Base-by-base conservation (phyloP, 2,329 filamentous ascomycete species). In the Trichoderma citrinoviride region DNA sequence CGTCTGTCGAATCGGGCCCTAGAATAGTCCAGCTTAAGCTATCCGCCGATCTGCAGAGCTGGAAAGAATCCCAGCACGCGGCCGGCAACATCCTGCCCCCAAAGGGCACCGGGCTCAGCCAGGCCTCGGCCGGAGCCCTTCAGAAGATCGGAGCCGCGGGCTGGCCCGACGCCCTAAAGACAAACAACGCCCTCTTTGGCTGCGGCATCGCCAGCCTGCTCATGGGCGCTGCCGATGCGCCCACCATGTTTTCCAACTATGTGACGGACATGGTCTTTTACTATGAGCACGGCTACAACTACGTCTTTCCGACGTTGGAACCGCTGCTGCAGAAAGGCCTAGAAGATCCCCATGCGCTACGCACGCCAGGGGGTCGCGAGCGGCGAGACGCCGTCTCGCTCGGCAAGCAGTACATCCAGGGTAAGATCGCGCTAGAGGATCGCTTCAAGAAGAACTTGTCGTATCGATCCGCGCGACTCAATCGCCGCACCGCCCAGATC, bases 191-290 rank as follows among this genome's bases (percentile, higher is more conserved):
- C 14, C 41, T 70, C 12, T 70, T 69, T 21, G 68, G 69, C 21
- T 69, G 68, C 44, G 68, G 68, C 23, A 67, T 70, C 7, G 64
- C 65, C 49, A 65, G 47, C 43, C 33, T 70, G 58, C 61, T 69
- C 43, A 70, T 69, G 2, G 69, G 69, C 33, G 66, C 65, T 12
- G 66, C 66, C 14, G 65, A 70, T 40, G 67, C 57, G 25, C 57
- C 40, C 52, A 68, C 67, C 50, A 65, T 70, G 61, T 70, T 70
- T 60, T 70, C 69, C 57, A 70, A 70, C 50, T 69, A 70, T 29
- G 68, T 69, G 49, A 69, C 66, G 17, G 69, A 70, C 52, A 70
- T 70, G 68, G 68, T 25, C 40, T 70, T 70, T 49, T 70, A 70
- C 41, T 70, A 70, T 37, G 69, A 70, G 62, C 69, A 70, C 56